Base-by-base conservation (phyloP, 331 rosid genomes). In the Arachis monticola region DNA sequence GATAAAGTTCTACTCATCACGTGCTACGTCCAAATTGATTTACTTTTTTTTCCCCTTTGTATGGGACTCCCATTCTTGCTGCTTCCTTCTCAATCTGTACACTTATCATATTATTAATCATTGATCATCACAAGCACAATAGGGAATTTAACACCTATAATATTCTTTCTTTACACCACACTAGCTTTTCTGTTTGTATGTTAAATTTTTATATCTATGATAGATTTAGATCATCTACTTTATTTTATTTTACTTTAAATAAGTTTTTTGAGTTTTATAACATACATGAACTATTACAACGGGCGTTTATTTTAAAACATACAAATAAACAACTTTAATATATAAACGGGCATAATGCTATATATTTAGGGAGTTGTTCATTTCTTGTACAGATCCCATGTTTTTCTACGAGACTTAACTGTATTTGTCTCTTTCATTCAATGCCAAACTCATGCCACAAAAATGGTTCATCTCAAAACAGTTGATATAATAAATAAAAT, bases 1-100 rank as follows among this genome's bases (percentile, higher is more conserved):
- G 76, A 74, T 46, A 69, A 84, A 80, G 79, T 70, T 74, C 45
- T 74, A 35, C 22, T 6, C 50, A 14, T 85, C 85, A 83, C 89
- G 83, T 85, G 89, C 41, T 70, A 69, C 70, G 46, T 66, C 73
- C 72, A 77, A 73, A 31, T 65, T 60, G 78, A 51, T 70, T 65
- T 67, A 65, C 78, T 61, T 73, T 47, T 76, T 11, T 56, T 9
- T 65, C 70, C 40, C 44, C 30, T 27, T 27, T 27, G 30, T 47
- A 45, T 73, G 69, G 47, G 70, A 63, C 72, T 48, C 77, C 44
- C 70, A 44, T 32, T 77, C 76, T 63, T 7, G 57, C 63, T 63
- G 67, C 72, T 67, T 60, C 82, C 62, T 80, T 51, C 75, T 72
- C 62, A 66, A 8, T 50, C 4, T 71, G 40, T 56, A 27, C 53